Evolutionary conservation across 179 eudicot genomes (phyloP), one percentile per base, ranked within the genome.

Genomic region (Nepenthes alata): DNA sequence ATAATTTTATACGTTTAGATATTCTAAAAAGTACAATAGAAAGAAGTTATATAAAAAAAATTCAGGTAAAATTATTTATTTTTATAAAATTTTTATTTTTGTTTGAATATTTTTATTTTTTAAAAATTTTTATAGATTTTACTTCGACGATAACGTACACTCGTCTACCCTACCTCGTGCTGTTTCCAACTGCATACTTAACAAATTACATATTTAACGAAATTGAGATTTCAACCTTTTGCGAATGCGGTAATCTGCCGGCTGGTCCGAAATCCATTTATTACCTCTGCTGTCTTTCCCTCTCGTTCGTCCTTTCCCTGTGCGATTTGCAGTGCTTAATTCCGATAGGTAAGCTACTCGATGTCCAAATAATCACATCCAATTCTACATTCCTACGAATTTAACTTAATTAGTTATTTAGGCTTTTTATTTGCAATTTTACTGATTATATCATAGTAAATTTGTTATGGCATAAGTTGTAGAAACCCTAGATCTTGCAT

Each of bases 221-320:
- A 25, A 25, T 0, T 0, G 25, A 25, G 25, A 25, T 25, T 25
- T 49, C 36, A 60, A 45, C 39, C 2, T 47, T 44, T 60, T 5
- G 37, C 11, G 13, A 35, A 14, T 58, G 57, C 63, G 57, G 57
- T 66, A 57, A 58, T 66, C 63, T 66, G 69, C 58, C 62, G 69
- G 69, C 62, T 66, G 62, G 62, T 57, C 62, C 69, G 57, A 57
- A 66, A 36, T 66, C 38, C 57, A 35, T 65, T 25, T 52, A 36
- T 48, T 55, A 2, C 48, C 62, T 45, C 61, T 14, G 36, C 41
- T 45, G 47, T 36, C 68, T 25, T 60, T 55, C 53, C 39, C 38
- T 47, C 45, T 4, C 47, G 35, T 11, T 36, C 9, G 7, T 58
- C 36, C 14, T 53, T 59, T 35, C 39, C 37, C 13, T 3, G 45